Evolutionary conservation across 2,329 filamentous ascomycete genomes (phyloP).

Genomic region (Fusarium goolgardi): DNA sequence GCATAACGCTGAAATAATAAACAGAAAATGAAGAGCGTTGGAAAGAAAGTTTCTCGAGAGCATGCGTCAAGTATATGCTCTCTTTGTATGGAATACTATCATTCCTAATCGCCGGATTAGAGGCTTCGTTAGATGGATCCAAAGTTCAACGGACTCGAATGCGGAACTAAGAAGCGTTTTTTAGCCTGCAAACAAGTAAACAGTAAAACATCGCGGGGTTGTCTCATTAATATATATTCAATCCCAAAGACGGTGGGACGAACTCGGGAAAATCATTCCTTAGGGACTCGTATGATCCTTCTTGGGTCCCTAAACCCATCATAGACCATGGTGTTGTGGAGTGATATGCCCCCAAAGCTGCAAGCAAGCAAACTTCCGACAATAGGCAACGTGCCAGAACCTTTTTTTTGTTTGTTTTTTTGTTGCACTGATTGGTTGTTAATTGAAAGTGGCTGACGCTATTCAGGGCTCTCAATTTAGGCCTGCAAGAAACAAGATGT

Average conservation of each 20-base stretch:
- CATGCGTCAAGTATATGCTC: constrained; percentile 25
- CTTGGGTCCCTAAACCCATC: constrained; percentile 15
- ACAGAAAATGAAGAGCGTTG: constrained; percentile 9
- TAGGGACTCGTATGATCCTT: constrained; percentile 11
- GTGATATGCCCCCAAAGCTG: constrained; percentile 24
- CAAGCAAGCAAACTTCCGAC: constrained; percentile 31
- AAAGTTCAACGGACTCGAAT: constrained; percentile 36
- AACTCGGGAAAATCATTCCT: constrained; percentile 5
- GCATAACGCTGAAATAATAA: constrained; percentile 31
- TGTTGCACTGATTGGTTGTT: constrained; percentile 19
- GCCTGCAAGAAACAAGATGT: constrained; percentile 19
- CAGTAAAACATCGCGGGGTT: constrained; percentile 1
- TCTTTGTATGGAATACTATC: constrained; percentile 13
- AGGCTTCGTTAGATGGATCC: constrained; percentile 33
- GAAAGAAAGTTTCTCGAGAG: constrained; percentile 36
- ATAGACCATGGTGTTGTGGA: constrained; percentile 36
- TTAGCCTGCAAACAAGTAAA: constrained; percentile 33
- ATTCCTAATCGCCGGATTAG: constrained; percentile 32
- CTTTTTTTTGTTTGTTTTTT: background rate
- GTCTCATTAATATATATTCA: constrained; percentile 35
- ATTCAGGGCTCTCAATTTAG: constrained; percentile 29
- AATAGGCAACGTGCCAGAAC: constrained; percentile 18
- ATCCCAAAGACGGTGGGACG: constrained; percentile 30
- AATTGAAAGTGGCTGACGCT: constrained; percentile 23
- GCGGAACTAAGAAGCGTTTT: constrained; percentile 34